Evolutionary conservation across 495 filamentous ascomycete genomes (phyloP).

Genomic region (Aspergillus bertholletiae): DNA sequence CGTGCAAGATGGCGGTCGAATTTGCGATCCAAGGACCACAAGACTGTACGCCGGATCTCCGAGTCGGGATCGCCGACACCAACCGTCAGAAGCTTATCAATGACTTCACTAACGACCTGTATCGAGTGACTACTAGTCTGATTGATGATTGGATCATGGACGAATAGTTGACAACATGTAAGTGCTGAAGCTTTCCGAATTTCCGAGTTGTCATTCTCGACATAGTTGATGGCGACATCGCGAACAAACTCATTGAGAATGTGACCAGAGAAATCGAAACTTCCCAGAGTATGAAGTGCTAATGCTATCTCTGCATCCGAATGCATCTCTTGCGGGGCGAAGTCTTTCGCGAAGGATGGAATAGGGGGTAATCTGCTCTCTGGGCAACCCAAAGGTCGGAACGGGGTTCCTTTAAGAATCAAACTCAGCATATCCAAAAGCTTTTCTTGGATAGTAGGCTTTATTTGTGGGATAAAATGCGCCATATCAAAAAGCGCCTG

Average conservation of each 20-base stretch:
- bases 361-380: conserved; percentile 61
- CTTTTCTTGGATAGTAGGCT: conserved; percentile 86
- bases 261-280: conserved; percentile 93
- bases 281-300: conserved; percentile 87
- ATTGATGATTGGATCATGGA: conserved; percentile 93
- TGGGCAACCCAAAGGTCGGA: conserved; percentile 86
- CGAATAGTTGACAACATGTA: conserved; percentile 96
- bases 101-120: conserved; percentile 94
- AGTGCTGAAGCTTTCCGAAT: conserved; percentile 92
- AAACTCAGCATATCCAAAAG: conserved; percentile 92
- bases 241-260: conserved; percentile 97
- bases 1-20: conserved; percentile 95
- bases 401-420: conserved; percentile 86
- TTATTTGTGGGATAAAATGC: conserved; percentile 94
- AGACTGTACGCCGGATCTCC: conserved; percentile 81
- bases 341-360: conserved; percentile 81
- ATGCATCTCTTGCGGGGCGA: conserved; percentile 62
- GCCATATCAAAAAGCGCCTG: conserved; percentile 97
- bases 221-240: conserved; percentile 96
- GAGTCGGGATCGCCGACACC: conserved; percentile 88
- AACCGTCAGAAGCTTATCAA: conserved; percentile 91
- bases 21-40: conserved; percentile 82
- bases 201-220: conserved; percentile 90
- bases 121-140: conserved; percentile 96
- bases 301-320: conserved; percentile 86